Evolutionary conservation across 1,284 basidiomycete genomes (phyloP).

Genomic region (Chalciporus sp.): DNA sequence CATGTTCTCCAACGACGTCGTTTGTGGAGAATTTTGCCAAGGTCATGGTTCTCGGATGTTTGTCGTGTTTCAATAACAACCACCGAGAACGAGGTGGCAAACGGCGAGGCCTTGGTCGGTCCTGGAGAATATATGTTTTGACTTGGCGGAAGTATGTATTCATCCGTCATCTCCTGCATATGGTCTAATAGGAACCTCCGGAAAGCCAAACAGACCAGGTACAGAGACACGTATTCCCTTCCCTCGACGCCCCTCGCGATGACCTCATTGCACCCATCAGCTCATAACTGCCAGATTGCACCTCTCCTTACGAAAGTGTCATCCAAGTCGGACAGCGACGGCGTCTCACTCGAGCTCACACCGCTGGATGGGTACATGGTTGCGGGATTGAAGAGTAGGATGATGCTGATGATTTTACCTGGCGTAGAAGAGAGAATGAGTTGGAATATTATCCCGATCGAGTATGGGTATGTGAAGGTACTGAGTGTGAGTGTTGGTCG

Average conservation of each 20-base stretch:
- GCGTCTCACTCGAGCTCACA: conserved; percentile 64
- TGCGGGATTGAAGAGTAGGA: conserved; percentile 65
- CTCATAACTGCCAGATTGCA: conserved; percentile 57
- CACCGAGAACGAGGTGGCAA: conserved; percentile 43
- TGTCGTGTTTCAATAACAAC: conserved; percentile 53
- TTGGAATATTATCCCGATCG: conserved; percentile 71
- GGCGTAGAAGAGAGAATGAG: conserved; percentile 62
- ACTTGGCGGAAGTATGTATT: conserved; percentile 65
- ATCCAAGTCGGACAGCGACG: conserved; percentile 63
- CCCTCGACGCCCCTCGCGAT: conserved; percentile 63
- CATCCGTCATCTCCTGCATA: not conserved
- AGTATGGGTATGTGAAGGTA: conserved; percentile 64
- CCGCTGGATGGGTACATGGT: conserved; percentile 65
- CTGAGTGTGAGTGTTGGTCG: conserved; percentile 61
- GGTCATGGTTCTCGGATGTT: conserved; percentile 63
- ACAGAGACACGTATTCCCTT: conserved; percentile 55
- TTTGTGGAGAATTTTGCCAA: conserved; percentile 53
- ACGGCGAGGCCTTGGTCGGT: conserved; percentile 41
- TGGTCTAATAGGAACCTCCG: conserved; percentile 29
- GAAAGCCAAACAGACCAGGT: conserved; percentile 43
- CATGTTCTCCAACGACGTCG: conserved; percentile 1
- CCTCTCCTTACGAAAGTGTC: conserved; percentile 66
- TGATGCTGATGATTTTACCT: conserved; percentile 68
- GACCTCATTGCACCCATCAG: conserved; percentile 64
- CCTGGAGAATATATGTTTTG: conserved; percentile 63